Base-by-base conservation (phyloP, 2,329 filamentous ascomycete genomes). In the Phaeophleospora eucalypticola region DNA sequence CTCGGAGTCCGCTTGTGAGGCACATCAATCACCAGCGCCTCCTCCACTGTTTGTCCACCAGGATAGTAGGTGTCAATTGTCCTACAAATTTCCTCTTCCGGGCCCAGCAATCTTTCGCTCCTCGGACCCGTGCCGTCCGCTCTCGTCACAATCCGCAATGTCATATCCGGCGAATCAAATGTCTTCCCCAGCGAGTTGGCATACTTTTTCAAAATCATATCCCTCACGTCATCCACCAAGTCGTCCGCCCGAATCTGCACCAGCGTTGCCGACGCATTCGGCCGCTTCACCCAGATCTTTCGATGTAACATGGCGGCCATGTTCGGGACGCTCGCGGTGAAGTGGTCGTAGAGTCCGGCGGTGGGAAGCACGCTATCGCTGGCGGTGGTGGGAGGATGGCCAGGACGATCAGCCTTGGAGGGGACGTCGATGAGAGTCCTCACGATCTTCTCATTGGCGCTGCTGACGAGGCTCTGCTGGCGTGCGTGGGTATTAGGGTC, bases 201-300 rank as follows among this genome's bases (percentile, higher is more conserved):
- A 68, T 97, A 98, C 73, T 97, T 97, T 62, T 82, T 83, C 58
- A 97, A 73, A 47, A 97, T 93, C 75, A 89, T 82, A 58, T 96
- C 93, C 59, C 91, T 86, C 52, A 95, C 84, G 69, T 96, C 91
- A 67, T 98, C 93, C 47, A 97, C 90, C 59, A 97, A 72, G 63
- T 95, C 89, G 60, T 94, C 89, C 61, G 95, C 87, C 58, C 82
- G 78, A 60, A 95, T 86, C 51, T 85, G 82, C 45, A 98, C 85
- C 61, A 93, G 76, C 12, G 93, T 98, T 33, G 91, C 83, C 46
- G 91, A 96, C 49, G 84, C 87, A 55, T 84, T 80, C 16, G 87
- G 86, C 61, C 91, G 80, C 74, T 86, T 93, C 65, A 97, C 91
- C 93, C 93, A 98, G 60, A 97, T 83, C 76, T 95, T 96, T 65